A percentile compares a stretch with the other conserved stretches of the same genome.
These are phyloP conservation scores for Flammula alnicola DNA, from an alignment of 1,284 basidiomycete genomes.

Conservation along the genomic window DNA sequence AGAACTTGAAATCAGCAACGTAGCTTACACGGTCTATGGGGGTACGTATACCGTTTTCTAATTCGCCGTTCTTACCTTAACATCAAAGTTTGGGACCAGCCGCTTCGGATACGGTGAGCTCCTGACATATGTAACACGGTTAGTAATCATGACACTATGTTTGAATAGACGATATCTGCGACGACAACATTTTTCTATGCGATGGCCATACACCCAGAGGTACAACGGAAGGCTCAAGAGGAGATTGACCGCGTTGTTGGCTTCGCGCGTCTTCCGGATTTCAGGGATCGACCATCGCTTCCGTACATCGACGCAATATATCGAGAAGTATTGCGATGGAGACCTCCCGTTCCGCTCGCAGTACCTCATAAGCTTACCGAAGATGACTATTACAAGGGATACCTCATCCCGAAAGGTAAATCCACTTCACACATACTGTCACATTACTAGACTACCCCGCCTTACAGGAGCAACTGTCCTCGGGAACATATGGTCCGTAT, in stretches of 20 bases:
- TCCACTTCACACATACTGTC: no score
- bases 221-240: conserved; percentile 26
- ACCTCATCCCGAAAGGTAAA: conserved; percentile 25
- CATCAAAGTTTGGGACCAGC: neutral
- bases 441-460: no score
- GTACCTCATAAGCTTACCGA: conserved; percentile 14
- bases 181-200: conserved; percentile 32
- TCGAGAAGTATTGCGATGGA: conserved; percentile 29
- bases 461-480: no score
- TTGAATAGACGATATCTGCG: neutral
- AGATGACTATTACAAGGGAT: conserved; percentile 23
- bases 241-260: conserved; percentile 15
- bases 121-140: neutral
- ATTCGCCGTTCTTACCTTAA: neutral
- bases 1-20: neutral
- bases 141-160: no score
- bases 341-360: conserved; percentile 19
- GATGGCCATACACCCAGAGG: conserved; percentile 37
- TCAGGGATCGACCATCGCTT: conserved; percentile 9
- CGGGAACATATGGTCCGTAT: no score
- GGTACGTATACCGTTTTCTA: no score
- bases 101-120: conserved; percentile 2
- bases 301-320: conserved; percentile 37
- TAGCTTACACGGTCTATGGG: neutral
- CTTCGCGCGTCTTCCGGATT: neutral